Percentiles rank a stretch among this genome's conserved stretches.
These are phyloP conservation scores for Inonotus obliquus DNA, from an alignment of 1,284 basidiomycete genomes.

Conservation along the genomic window DNA sequence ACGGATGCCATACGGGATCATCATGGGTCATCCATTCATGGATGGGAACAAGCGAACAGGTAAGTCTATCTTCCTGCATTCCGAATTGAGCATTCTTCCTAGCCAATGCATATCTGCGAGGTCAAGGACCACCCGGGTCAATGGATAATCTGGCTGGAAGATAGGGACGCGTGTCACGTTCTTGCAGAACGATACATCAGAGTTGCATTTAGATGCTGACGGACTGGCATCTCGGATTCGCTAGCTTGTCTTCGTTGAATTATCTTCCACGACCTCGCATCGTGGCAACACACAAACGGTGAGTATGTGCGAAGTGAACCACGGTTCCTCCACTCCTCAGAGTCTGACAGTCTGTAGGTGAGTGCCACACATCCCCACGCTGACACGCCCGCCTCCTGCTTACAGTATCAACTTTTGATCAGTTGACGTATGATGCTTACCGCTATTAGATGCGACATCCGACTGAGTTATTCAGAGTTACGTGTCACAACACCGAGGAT, in stretches of 20 bases:
- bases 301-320: too few relatives aligned
- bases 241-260: neutral
- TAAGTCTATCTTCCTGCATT: neutral
- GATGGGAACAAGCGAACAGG: constrained; percentile 30
- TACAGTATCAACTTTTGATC: too few relatives aligned
- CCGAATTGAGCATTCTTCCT: constrained; percentile 23
- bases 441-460: too few relatives aligned
- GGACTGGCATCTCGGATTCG: neutral
- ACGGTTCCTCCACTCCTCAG: too few relatives aligned
- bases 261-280: too few relatives aligned
- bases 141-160: constrained; percentile 7
- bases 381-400: too few relatives aligned
- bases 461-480: too few relatives aligned
- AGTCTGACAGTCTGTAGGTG: too few relatives aligned
- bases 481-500: too few relatives aligned
- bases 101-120: constrained; percentile 25
- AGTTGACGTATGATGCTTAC: too few relatives aligned
- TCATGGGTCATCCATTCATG: constrained; percentile 28
- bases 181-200: constrained; percentile 3
- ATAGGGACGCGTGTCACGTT: neutral
- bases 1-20: constrained; percentile 26
- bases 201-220: constrained; percentile 1
- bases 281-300: too few relatives aligned
- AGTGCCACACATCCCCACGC: too few relatives aligned
- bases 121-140: constrained; percentile 20